Percentiles rank a stretch among this genome's conserved stretches.
These are phyloP conservation scores for Crithidia sp. DNA, from an alignment of 208 protist species.

Conservation along the genomic window DNA sequence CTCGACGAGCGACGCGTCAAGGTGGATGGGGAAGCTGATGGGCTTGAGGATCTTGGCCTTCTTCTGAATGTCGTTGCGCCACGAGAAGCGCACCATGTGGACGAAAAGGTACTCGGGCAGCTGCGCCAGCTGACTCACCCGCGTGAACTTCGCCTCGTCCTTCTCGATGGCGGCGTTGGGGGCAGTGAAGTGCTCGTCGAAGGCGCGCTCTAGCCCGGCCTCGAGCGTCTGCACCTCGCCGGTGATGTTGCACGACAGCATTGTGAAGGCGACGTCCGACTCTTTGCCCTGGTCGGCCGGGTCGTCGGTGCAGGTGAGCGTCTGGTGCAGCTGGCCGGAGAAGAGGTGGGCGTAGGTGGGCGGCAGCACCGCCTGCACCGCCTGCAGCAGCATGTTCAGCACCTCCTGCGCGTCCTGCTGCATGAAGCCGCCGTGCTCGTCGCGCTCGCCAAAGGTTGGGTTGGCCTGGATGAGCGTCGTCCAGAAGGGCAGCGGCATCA, in stretches of 20 bases:
- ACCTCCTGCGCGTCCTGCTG: slow-evolving; percentile 90
- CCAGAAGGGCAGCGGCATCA: slow-evolving; percentile 60
- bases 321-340: slow-evolving; percentile 53
- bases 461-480: slow-evolving; percentile 47
- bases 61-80: slow-evolving; percentile 77
- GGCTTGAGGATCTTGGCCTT: slow-evolving; percentile 90
- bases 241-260: slow-evolving; percentile 87
- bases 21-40: slow-evolving; percentile 79
- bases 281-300: slow-evolving; percentile 40
- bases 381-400: slow-evolving; percentile 59
- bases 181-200: slow-evolving; percentile 68
- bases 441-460: slow-evolving; percentile 69
- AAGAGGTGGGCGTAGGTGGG: slow-evolving; percentile 54
- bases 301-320: slow-evolving; percentile 58
- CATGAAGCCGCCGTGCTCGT: slow-evolving; percentile 69
- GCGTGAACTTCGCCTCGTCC: slow-evolving; percentile 55
- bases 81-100: slow-evolving; percentile 92
- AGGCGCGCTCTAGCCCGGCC: slow-evolving; percentile 70
- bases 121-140: slow-evolving; percentile 49
- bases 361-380: slow-evolving; percentile 37
- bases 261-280: slow-evolving; percentile 57
- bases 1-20: slow-evolving; percentile 63
- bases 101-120: slow-evolving; percentile 89
- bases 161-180: slow-evolving; percentile 46
- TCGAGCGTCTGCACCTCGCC: slow-evolving; percentile 81